A percentile compares a stretch with the other conserved stretches of the same genome.
Evolutionary conservation across 2,329 filamentous ascomycete genomes (phyloP).

Genomic region (Botrytis porri): DNA sequence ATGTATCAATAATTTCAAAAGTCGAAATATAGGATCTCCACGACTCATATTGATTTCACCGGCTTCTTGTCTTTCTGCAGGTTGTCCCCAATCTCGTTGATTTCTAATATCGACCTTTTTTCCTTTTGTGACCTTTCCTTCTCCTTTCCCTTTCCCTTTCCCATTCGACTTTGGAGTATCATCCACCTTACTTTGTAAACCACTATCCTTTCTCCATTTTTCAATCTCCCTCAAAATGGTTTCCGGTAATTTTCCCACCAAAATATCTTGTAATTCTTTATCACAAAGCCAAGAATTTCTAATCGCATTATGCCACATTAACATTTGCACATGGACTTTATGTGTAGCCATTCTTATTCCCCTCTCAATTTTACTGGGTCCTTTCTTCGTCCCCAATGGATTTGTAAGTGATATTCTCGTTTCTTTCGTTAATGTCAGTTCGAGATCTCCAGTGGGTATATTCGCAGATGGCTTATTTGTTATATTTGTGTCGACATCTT

Average conservation of each 20-base stretch:
- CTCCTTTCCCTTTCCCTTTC: constrained; percentile 39
- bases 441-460: constrained; percentile 62
- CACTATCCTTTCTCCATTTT: constrained; percentile 68
- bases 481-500: constrained; percentile 51
- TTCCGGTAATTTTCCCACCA: constrained; percentile 70
- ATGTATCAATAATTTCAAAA: constrained; percentile 72
- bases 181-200: constrained; percentile 49
- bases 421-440: constrained; percentile 65
- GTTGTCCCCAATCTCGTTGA: constrained; percentile 67
- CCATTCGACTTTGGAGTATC: constrained; percentile 36
- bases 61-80: constrained; percentile 66
- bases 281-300: constrained; percentile 85
- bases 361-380: constrained; percentile 79
- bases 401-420: constrained; percentile 59
- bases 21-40: constrained; percentile 74
- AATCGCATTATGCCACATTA: constrained; percentile 87
- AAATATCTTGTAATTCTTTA: constrained; percentile 66
- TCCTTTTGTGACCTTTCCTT: constrained; percentile 39
- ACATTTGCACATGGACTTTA: constrained; percentile 79
- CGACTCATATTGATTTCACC: constrained; percentile 74
- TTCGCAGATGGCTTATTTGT: constrained; percentile 42
- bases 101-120: constrained; percentile 41
- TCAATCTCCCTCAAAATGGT: constrained; percentile 63
- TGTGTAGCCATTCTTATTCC: constrained; percentile 76
- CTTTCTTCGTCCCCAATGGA: constrained; percentile 68